A percentile compares a stretch with the other conserved stretches of the same genome.
Evolutionary conservation across 164 flowering plant species (phyloP).

Genomic region (Pachysandra terminalis): DNA sequence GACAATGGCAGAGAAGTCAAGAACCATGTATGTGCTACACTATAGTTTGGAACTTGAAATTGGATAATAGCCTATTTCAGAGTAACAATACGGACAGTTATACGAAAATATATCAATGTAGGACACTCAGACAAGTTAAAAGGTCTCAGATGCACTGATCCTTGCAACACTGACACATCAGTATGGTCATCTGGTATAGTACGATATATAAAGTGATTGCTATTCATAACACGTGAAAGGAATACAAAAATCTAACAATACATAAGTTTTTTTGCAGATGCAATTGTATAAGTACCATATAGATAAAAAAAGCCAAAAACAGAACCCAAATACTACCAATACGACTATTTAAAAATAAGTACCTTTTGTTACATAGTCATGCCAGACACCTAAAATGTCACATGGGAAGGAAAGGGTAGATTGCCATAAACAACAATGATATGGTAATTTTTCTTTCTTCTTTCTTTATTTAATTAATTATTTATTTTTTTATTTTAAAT

Average conservation of each 20-base stretch:
- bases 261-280: neutral
- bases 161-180: neutral
- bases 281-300: no score
- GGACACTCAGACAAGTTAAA: neutral
- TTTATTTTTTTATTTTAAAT: no score
- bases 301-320: no score
- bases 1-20: no score
- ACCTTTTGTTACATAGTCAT: neutral
- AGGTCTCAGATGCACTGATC: neutral
- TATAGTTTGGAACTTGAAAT: no score
- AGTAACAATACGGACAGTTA: no score
- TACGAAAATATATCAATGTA: no score
- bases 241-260: no score
- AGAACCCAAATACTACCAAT: neutral
- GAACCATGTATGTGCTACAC: no score
- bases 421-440: neutral
- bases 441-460: no score
- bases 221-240: neutral
- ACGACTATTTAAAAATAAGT: neutral
- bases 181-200: neutral
- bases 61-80: no score
- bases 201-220: neutral
- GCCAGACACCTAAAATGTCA: neutral
- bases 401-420: neutral
- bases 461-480: no score